These are phyloP conservation scores for Noccaea caerulescens DNA, from an alignment of 345 rosid species.

Conservation along the genomic window DNA sequence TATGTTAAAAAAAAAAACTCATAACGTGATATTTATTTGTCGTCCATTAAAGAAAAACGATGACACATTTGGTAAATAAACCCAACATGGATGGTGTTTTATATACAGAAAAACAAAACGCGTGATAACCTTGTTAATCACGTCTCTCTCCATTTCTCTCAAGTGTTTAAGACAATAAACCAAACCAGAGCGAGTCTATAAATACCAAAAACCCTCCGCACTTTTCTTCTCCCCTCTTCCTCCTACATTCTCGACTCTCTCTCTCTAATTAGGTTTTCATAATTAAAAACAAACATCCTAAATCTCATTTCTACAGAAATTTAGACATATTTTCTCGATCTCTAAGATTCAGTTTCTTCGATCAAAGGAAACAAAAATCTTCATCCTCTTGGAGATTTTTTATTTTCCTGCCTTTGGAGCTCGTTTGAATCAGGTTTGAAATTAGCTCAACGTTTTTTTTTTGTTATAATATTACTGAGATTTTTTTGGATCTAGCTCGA, in stretches of 20 bases:
- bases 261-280: conserved; percentile 16
- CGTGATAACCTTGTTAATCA: conserved; percentile 11
- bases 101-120: neutral
- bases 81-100: conserved; percentile 25
- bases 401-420: neutral
- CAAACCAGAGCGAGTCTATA: conserved; percentile 29
- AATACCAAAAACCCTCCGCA: conserved; percentile 25
- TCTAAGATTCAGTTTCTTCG: neutral
- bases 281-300: neutral
- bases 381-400: conserved; percentile 3
- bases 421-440: conserved; percentile 33
- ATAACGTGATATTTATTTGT: conserved; percentile 10
- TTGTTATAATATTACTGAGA: neutral
- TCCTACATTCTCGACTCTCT: conserved; percentile 29
- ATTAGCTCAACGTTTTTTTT: neutral
- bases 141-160: neutral
- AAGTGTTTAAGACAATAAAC: neutral
- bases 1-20: neutral
- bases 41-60: neutral
- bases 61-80: conserved; percentile 16
- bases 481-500: neutral
- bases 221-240: conserved; percentile 19
- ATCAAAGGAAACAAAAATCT: conserved; percentile 25
- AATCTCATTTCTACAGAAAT: neutral
- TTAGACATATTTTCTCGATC: neutral